phyloP scores from a whole-genome alignment of 192 early-diverging fungal genomes.

The Mortierella claussenii region DNA sequence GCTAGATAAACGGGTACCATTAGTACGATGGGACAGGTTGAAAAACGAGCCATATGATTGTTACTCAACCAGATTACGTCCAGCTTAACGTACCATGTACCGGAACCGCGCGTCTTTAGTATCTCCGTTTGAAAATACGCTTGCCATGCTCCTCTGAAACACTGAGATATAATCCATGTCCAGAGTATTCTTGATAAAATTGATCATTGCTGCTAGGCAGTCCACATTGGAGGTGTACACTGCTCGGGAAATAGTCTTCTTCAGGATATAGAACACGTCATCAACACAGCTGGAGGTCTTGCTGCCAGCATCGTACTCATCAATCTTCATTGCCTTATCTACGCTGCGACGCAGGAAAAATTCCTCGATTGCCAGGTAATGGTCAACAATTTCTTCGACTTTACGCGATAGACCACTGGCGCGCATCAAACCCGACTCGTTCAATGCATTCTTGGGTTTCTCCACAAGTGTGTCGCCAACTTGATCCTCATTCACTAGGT shows the following conservation, averaged over 20 bases:
- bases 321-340: constrained; percentile 82
- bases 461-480: constrained; percentile 34
- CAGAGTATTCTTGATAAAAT: constrained; percentile 69
- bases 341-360: constrained; percentile 77
- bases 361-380: constrained; percentile 80
- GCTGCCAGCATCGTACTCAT: constrained; percentile 62
- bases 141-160: constrained; percentile 68
- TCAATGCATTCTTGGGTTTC: constrained; percentile 57
- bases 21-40: too few species aligned
- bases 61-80: too few species aligned
- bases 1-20: constrained; percentile 30
- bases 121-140: constrained; percentile 63
- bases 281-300: constrained; percentile 80
- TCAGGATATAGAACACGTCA: constrained; percentile 93
- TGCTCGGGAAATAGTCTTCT: constrained; percentile 76
- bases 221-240: constrained; percentile 79
- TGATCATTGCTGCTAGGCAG: constrained; percentile 75
- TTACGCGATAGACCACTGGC: constrained; percentile 68
- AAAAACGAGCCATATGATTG: background rate
- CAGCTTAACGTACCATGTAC: constrained; percentile 78
- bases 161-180: constrained; percentile 76
- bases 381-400: constrained; percentile 69
- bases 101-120: constrained; percentile 65
- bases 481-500: constrained; percentile 26
- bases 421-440: constrained; percentile 65